Conservation (phyloP, 345 rosid species). For the Kandelia obovata region DNA sequence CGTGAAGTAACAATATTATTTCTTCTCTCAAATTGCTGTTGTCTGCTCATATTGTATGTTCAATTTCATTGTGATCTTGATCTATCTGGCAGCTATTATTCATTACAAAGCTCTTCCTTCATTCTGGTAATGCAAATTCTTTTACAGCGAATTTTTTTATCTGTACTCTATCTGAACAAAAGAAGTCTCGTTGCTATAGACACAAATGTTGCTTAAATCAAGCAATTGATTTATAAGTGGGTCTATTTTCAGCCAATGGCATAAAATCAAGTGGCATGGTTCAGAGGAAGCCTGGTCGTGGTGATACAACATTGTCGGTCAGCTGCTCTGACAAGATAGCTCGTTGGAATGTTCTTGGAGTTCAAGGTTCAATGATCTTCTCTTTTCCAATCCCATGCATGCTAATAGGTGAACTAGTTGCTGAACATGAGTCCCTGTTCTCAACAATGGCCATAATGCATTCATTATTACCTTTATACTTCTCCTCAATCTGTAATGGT, state of each 20-base stretch:
- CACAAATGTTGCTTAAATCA: constrained; percentile 7
- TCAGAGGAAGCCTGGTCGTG: constrained; percentile 96
- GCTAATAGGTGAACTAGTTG: not conserved
- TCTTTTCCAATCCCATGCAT: not conserved
- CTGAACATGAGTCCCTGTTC: not conserved
- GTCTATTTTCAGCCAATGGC: constrained; percentile 36
- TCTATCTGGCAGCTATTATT: too few relatives aligned
- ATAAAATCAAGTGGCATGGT: constrained; percentile 44
- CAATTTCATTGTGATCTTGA: too few relatives aligned
- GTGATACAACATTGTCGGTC: constrained; percentile 80
- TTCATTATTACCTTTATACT: too few relatives aligned
- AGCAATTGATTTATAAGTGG: constrained; percentile 9
- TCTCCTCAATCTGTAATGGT: too few relatives aligned
- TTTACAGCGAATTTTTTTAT: too few relatives aligned
- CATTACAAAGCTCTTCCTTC: too few relatives aligned
- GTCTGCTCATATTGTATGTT: too few relatives aligned
- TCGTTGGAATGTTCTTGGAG: constrained; percentile 88
- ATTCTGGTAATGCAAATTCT: too few relatives aligned
- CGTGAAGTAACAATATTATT: too few relatives aligned
- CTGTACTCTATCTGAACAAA: not conserved
- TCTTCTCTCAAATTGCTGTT: too few relatives aligned
- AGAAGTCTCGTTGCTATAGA: not conserved
- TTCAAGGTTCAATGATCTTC: constrained; percentile 56
- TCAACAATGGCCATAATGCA: too few relatives aligned
- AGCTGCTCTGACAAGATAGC: constrained; percentile 92